phyloP scores from a whole-genome alignment of 768 basidiomycete genomes.

The Suillus subaureus region DNA sequence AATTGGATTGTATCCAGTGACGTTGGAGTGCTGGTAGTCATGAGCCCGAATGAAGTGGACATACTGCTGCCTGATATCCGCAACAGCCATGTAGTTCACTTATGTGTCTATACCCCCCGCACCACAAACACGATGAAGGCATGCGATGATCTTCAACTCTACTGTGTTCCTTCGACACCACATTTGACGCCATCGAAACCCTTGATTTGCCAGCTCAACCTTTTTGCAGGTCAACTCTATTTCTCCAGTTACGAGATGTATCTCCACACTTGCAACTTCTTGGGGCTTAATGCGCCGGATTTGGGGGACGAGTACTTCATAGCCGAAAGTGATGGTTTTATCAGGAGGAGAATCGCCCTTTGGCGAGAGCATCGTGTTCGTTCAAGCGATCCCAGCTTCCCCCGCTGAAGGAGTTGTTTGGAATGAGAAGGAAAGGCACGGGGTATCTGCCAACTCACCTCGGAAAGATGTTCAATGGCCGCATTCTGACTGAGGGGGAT shows the following conservation, averaged over 20 bases:
- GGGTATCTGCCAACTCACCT: conserved; percentile 40
- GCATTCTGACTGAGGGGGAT: conserved; percentile 26
- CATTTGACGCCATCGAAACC: background rate
- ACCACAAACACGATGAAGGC: conserved; percentile 35
- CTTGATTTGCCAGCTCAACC: conserved; percentile 3
- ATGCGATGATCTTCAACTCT: conserved; percentile 36
- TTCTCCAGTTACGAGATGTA: background rate
- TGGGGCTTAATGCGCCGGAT: conserved; percentile 2
- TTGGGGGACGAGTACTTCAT: background rate
- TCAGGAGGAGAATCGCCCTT: background rate
- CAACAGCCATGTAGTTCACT: conserved; percentile 32
- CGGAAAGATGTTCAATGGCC: conserved; percentile 40
- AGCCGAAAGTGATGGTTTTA: background rate
- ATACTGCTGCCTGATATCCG: conserved; percentile 39
- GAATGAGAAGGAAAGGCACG: conserved; percentile 41
- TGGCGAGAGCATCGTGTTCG: background rate
- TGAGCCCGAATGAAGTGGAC: conserved; percentile 47
- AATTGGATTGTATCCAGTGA: conserved; percentile 28
- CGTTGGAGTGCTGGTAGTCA: conserved; percentile 29
- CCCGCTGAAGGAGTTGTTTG: background rate
- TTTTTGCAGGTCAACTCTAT: conserved; percentile 4
- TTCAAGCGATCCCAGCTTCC: background rate
- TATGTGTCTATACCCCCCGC: conserved; percentile 47
- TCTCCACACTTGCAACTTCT: background rate
- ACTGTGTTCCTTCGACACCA: background rate